phyloP scores from a whole-genome alignment of 441 rosid species.

The Mallotus japonicus region DNA sequence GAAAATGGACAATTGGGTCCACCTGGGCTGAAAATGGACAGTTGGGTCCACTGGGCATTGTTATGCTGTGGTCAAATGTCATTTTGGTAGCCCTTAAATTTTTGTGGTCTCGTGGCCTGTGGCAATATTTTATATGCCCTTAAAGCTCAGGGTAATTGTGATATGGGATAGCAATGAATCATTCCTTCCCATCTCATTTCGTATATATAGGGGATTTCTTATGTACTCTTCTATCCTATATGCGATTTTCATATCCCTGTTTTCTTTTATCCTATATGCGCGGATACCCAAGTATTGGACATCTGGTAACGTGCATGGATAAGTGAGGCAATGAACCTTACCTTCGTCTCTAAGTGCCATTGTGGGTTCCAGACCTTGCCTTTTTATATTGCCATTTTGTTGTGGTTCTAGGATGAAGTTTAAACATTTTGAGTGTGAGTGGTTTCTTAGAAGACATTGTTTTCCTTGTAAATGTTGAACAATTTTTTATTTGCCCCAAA shows the following conservation, averaged over 20 bases:
- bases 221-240: background rate
- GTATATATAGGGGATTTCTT: background rate
- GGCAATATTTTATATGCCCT: background rate
- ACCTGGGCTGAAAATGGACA: background rate
- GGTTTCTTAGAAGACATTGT: background rate
- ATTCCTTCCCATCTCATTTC: background rate
- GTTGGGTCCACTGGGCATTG: no score
- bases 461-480: background rate
- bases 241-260: no score
- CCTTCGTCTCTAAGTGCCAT: no score
- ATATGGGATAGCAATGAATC: background rate
- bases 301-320: no score
- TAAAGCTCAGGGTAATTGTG: background rate
- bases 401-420: background rate
- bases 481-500: background rate
- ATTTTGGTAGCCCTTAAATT: background rate
- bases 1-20: background rate
- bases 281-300: no score
- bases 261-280: no score
- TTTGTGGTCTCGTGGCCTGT: background rate
- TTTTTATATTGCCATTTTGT: background rate
- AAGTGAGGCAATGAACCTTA: no score
- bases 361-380: background rate
- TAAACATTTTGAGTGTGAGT: background rate
- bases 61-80: background rate